These are phyloP conservation scores for Penicillium corylophilum DNA, from an alignment of 2,329 filamentous ascomycete genomes.

Conservation along the genomic window DNA sequence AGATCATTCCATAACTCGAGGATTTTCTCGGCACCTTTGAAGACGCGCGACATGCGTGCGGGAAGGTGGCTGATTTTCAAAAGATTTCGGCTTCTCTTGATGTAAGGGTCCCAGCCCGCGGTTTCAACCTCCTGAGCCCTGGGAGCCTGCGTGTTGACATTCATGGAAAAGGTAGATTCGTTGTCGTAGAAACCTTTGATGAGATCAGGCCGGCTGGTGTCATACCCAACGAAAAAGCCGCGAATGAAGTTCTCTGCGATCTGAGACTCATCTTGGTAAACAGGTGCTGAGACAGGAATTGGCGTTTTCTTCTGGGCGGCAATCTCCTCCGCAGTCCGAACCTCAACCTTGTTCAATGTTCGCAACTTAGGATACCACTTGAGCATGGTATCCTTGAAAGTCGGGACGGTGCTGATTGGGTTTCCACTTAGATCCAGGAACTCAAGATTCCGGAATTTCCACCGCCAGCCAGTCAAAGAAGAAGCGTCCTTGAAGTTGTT, in stretches of 20 bases:
- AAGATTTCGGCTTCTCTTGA: conserved; percentile 76
- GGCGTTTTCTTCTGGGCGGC: conserved; percentile 58
- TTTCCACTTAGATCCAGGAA: conserved; percentile 78
- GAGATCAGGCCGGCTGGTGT: conserved; percentile 66
- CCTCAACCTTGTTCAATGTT: conserved; percentile 70
- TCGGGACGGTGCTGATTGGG: conserved; percentile 64
- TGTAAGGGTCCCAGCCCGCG: conserved; percentile 68
- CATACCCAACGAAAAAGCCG: conserved; percentile 72
- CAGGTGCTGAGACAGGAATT: conserved; percentile 63
- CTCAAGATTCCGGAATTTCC: conserved; percentile 74
- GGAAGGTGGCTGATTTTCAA: conserved; percentile 63
- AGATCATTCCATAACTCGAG: conserved; percentile 67
- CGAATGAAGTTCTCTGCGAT: conserved; percentile 75
- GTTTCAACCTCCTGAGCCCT: conserved; percentile 50
- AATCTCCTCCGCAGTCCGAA: conserved; percentile 71
- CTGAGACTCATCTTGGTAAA: conserved; percentile 71
- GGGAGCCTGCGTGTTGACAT: conserved; percentile 64
- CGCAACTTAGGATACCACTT: conserved; percentile 81
- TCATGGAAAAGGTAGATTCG: conserved; percentile 71
- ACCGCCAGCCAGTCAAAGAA: conserved; percentile 71
- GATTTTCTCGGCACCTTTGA: conserved; percentile 65
- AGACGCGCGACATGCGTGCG: conserved; percentile 64
- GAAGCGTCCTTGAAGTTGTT: conserved; percentile 72
- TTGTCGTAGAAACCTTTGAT: conserved; percentile 71
- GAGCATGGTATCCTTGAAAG: conserved; percentile 67